phyloP scores from a whole-genome alignment of 345 rosid genomes.

The Garcia nutans region DNA sequence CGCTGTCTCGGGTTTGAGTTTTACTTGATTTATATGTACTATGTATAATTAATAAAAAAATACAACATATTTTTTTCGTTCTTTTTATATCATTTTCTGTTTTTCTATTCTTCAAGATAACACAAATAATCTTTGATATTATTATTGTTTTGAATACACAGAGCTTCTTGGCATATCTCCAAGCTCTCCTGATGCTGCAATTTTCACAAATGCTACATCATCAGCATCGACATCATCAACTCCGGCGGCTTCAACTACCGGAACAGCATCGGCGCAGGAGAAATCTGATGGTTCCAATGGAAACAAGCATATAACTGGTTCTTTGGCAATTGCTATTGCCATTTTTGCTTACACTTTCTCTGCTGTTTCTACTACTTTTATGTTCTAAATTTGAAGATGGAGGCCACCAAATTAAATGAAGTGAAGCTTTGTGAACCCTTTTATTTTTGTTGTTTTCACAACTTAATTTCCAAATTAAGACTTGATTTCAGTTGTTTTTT shows the following conservation, averaged over 20 bases:
- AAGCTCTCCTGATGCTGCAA: conserved; percentile 72
- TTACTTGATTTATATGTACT: no score
- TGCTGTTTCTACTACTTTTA: conserved; percentile 4
- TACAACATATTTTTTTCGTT: no score
- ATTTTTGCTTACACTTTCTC: conserved; percentile 25
- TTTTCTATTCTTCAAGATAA: no score
- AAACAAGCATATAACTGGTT: conserved; percentile 18
- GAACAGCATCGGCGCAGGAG: conserved; percentile 19
- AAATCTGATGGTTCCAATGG: conserved; percentile 24
- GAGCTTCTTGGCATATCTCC: conserved; percentile 79
- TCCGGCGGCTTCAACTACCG: conserved; percentile 29
- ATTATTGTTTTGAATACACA: conserved; percentile 28
- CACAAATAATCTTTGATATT: not conserved
- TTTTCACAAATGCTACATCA: conserved; percentile 45
- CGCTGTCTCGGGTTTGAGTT: no score
- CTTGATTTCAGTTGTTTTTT: not conserved
- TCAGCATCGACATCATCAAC: conserved; percentile 24
- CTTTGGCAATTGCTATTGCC: conserved; percentile 22
- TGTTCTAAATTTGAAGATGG: conserved; percentile 6
- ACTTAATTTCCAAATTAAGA: not conserved
- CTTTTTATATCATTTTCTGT: no score
- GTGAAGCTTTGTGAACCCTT: not conserved
- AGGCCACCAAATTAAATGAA: not conserved
- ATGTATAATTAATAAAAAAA: no score
- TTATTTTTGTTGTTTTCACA: not conserved